phyloP scores from a whole-genome alignment of 1,284 basidiomycete genomes.

The Ganoderma lucidum region DNA sequence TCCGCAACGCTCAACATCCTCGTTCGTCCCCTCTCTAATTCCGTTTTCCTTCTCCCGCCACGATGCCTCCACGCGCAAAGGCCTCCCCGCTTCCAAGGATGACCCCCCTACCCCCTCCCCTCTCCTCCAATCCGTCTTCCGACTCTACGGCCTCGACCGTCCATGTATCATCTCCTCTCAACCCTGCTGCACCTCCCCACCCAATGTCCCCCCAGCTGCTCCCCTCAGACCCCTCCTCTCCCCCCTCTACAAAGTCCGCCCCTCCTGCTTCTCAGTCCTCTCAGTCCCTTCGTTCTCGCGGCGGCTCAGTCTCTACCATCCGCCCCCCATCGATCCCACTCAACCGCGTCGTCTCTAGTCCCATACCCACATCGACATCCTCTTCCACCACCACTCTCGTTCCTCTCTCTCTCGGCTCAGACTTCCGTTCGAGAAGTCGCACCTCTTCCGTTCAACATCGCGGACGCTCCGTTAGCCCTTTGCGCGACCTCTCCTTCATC shows the following conservation, averaged over 20 bases:
- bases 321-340: conserved; percentile 30
- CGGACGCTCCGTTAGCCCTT: conserved; percentile 35
- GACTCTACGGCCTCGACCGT: conserved; percentile 18
- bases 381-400: conserved; percentile 28
- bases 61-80: conserved; percentile 15
- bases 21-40: not conserved
- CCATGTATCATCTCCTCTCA: conserved; percentile 25
- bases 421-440: conserved; percentile 24
- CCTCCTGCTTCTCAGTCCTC: conserved; percentile 21
- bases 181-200: conserved; percentile 20
- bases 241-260: conserved; percentile 14
- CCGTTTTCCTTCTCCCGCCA: not conserved
- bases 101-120: not conserved
- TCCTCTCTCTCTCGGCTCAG: conserved; percentile 19
- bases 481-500: conserved; percentile 33
- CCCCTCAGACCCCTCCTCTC: not conserved
- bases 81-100: conserved; percentile 1
- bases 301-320: conserved; percentile 35
- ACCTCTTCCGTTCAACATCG: conserved; percentile 25
- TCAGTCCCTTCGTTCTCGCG: conserved; percentile 24
- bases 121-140: conserved; percentile 20
- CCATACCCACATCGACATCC: conserved; percentile 27
- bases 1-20: not conserved
- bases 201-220: conserved; percentile 10
- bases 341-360: conserved; percentile 37